phyloP scores from a whole-genome alignment of 2,329 filamentous ascomycete species.

The Colletotrichum agaves region DNA sequence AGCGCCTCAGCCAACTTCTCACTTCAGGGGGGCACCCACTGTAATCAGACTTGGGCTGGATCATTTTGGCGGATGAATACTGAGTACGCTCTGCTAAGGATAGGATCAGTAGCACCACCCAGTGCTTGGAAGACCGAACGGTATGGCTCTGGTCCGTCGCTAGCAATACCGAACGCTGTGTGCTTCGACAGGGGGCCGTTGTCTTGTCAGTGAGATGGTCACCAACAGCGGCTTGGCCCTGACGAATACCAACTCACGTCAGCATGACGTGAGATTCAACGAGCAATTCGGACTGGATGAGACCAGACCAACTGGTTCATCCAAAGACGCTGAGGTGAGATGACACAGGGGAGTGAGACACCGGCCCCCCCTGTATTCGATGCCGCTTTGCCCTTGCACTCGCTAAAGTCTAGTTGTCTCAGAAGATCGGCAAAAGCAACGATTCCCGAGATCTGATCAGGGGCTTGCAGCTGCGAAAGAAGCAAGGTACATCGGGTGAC shows the following conservation, averaged over 20 bases:
- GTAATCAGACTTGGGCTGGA: conserved; percentile 8
- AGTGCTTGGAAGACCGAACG: no score
- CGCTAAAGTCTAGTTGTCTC: no score
- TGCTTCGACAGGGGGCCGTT: neutral
- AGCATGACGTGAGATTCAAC: conserved; percentile 17
- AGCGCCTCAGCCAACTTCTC: neutral
- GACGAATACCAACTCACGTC: neutral
- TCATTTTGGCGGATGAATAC: neutral
- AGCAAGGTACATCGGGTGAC: no score
- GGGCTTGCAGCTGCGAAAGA: no score
- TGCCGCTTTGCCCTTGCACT: no score
- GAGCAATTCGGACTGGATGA: neutral
- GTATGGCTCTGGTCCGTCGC: no score
- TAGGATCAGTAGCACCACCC: no score
- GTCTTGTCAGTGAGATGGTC: neutral
- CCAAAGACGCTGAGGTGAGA: neutral
- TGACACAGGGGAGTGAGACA: no score
- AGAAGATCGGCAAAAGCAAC: no score
- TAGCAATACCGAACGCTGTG: no score
- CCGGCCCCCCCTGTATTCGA: no score
- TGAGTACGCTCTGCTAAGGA: neutral
- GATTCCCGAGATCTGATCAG: no score
- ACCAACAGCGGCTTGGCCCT: neutral
- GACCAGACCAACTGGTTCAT: neutral
- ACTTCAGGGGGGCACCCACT: conserved; percentile 1